These are phyloP conservation scores for Spongospora subterranea DNA, from an alignment of 208 protist species.

Conservation along the genomic window DNA sequence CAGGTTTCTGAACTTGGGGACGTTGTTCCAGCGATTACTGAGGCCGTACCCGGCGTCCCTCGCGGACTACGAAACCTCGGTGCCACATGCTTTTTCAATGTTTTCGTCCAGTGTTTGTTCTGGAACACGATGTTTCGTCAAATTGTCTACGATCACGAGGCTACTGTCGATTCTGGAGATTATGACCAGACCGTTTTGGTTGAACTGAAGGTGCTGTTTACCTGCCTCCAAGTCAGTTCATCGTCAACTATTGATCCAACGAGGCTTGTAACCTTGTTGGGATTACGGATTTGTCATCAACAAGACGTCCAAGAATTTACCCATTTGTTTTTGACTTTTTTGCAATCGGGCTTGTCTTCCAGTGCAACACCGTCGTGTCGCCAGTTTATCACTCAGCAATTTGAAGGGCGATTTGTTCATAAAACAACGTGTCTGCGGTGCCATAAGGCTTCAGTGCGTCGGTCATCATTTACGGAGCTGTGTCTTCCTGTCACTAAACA, in stretches of 20 bases:
- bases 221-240: neutral
- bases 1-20: neutral
- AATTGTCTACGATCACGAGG: neutral
- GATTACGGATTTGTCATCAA: neutral
- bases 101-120: slow-evolving; percentile 46
- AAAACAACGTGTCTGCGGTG: slow-evolving; percentile 14
- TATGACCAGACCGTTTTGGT: neutral
- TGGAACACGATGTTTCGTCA: slow-evolving; percentile 36
- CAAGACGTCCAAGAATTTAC: slow-evolving; percentile 53
- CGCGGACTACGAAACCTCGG: neutral
- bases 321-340: slow-evolving; percentile 7
- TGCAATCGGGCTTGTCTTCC: neutral
- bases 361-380: too few species aligned
- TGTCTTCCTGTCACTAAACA: neutral
- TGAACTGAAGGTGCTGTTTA: slow-evolving; percentile 13
- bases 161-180: too few species aligned
- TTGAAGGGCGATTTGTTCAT: neutral
- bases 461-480: neutral
- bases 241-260: neutral
- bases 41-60: neutral
- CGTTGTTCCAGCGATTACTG: neutral
- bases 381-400: neutral
- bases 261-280: neutral
- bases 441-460: neutral
- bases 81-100: slow-evolving; percentile 47